These are phyloP conservation scores for Halenospora varia DNA, from an alignment of 495 filamentous ascomycete genomes.

Conservation along the genomic window DNA sequence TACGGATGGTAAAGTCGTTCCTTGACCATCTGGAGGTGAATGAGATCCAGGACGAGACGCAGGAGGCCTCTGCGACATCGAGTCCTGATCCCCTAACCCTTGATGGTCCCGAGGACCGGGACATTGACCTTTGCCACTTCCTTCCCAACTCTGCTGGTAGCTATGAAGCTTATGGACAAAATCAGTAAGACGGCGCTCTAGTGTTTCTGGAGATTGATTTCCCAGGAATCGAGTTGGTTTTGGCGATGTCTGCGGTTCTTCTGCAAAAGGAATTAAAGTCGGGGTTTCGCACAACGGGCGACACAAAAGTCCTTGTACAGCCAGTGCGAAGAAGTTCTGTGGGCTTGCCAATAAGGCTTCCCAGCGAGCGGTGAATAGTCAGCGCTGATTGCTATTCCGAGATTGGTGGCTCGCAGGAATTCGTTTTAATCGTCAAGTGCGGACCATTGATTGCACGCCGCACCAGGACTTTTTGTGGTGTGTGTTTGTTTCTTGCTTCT, in stretches of 20 bases:
- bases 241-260: constrained; percentile 9
- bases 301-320: constrained; percentile 24
- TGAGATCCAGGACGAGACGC: constrained; percentile 38
- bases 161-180: constrained; percentile 28
- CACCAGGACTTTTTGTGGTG: constrained; percentile 6
- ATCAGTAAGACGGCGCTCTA: constrained; percentile 23
- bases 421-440: constrained; percentile 12
- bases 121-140: constrained; percentile 47
- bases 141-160: constrained; percentile 29
- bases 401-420: constrained; percentile 8
- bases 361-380: constrained; percentile 14
- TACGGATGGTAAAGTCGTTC: constrained; percentile 22
- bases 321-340: constrained; percentile 21
- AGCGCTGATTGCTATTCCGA: constrained; percentile 17
- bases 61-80: constrained; percentile 56
- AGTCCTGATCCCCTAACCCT: constrained; percentile 53
- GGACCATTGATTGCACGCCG: constrained; percentile 19
- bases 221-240: constrained; percentile 16
- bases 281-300: constrained; percentile 21
- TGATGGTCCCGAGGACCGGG: constrained; percentile 41
- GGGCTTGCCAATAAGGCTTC: constrained; percentile 21
- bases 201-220: constrained; percentile 16
- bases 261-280: constrained; percentile 14
- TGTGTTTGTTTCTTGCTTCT: constrained; percentile 14
- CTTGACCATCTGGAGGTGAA: constrained; percentile 25